Conservation (phyloP, 805 yeast genomes). For the Metschnikowia cubensis region DNA sequence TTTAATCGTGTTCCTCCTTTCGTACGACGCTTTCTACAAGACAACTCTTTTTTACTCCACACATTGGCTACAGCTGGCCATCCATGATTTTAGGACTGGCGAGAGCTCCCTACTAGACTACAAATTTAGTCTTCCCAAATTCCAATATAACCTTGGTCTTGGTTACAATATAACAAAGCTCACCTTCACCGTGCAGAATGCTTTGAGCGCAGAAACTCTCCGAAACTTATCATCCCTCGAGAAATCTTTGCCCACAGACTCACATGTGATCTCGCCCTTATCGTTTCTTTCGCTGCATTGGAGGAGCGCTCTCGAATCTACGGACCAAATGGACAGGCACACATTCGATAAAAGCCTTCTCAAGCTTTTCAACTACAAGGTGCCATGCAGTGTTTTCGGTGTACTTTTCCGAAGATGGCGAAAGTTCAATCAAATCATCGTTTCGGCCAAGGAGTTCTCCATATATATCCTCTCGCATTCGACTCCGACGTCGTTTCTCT, state of each 20-base stretch:
- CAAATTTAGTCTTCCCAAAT: not conserved
- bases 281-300: conserved; percentile 2
- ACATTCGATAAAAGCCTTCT: not conserved
- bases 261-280: conserved; percentile 15
- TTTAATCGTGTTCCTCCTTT: conserved; percentile 27
- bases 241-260: conserved; percentile 3
- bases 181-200: conserved; percentile 9
- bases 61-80: conserved; percentile 2
- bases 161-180: conserved; percentile 4
- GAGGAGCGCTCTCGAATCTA: not conserved
- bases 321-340: not conserved
- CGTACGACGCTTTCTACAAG: conserved; percentile 36
- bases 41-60: conserved; percentile 19
- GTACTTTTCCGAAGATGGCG: not conserved
- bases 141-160: not conserved
- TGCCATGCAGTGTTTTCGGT: not conserved
- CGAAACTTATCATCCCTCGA: conserved; percentile 8
- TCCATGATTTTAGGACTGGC: not conserved
- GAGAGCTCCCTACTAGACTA: not conserved
- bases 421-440: not conserved
- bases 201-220: conserved; percentile 8
- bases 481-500: not conserved
- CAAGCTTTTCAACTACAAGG: conserved; percentile 1
- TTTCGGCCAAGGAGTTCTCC: not conserved
- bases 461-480: not conserved